A percentile compares a stretch with the other conserved stretches of the same genome.
phyloP scores from a whole-genome alignment of 805 yeast genomes.

The Yueomyces sinensis region DNA sequence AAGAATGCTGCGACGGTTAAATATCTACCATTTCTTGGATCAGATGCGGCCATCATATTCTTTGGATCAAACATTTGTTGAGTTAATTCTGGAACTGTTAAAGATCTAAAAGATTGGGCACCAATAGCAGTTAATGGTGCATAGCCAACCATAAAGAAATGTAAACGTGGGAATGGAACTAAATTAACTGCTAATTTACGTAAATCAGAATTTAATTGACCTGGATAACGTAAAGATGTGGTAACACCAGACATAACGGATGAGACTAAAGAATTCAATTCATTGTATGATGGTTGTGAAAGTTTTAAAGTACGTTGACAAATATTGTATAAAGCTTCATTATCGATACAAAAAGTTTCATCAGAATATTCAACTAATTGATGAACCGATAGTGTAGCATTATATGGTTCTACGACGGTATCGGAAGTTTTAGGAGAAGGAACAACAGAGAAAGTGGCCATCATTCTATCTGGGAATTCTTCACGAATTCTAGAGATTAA shows the following conservation, averaged over 20 bases:
- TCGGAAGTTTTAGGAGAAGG: conserved; percentile 88
- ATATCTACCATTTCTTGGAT: conserved; percentile 83
- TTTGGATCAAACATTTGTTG: conserved; percentile 87
- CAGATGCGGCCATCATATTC: conserved; percentile 93
- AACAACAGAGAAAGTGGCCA: conserved; percentile 87
- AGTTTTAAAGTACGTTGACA: conserved; percentile 78
- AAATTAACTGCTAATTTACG: conserved; percentile 88
- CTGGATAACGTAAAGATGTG: conserved; percentile 87
- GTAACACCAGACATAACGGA: conserved; percentile 94
- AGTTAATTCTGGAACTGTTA: conserved; percentile 82
- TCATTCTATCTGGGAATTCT: conserved; percentile 91
- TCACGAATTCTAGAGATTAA: conserved; percentile 77
- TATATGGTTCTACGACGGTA: conserved; percentile 91
- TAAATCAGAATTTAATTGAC: conserved; percentile 85
- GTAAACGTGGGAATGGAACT: conserved; percentile 91
- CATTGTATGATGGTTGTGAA: conserved; percentile 63
- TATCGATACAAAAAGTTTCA: conserved; percentile 91
- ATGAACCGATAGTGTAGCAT: conserved; percentile 81
- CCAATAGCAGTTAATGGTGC: conserved; percentile 81
- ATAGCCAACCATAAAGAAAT: conserved; percentile 90
- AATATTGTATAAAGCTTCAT: conserved; percentile 84
- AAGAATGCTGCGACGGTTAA: conserved; percentile 88
- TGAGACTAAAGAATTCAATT: conserved; percentile 72
- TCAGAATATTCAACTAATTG: conserved; percentile 85
- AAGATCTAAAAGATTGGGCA: conserved; percentile 69